Evolutionary conservation across 306 rosid species (phyloP).

Genomic region (Arachis stenosperma): DNA sequence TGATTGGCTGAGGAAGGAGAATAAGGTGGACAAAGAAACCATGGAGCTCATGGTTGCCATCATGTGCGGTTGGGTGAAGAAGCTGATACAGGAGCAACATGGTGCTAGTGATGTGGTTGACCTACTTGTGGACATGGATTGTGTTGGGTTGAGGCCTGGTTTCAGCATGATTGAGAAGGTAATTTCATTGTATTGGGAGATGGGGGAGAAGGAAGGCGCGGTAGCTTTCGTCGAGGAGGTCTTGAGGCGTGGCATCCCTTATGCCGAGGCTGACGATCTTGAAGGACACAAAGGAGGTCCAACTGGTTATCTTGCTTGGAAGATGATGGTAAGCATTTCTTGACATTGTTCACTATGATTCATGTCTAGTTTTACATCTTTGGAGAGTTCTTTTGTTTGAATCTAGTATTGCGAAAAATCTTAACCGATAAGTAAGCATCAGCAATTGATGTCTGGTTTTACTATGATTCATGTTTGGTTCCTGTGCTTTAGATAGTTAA

Average conservation of each 20-base stretch:
- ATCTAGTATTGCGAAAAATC: background rate
- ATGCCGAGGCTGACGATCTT: conserved; percentile 49
- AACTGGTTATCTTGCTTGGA: conserved; percentile 98
- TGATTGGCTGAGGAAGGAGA: conserved; percentile 95
- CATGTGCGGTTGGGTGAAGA: conserved; percentile 94
- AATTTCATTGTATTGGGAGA: conserved; percentile 93
- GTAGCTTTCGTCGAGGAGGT: conserved; percentile 76
- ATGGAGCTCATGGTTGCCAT: conserved; percentile 96
- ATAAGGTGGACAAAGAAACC: conserved; percentile 90
- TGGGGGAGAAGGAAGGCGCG: conserved; percentile 79
- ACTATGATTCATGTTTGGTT: background rate
- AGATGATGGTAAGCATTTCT: conserved; percentile 80
- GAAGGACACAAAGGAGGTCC: conserved; percentile 87
- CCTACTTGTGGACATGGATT: conserved; percentile 93
- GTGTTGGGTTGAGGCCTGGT: conserved; percentile 90
- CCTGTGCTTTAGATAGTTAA: conserved; percentile 1
- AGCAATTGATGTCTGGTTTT: too few relatives aligned
- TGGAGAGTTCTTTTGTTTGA: conserved; percentile 13
- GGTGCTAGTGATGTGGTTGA: conserved; percentile 80
- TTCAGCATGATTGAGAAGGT: conserved; percentile 96
- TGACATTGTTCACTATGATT: background rate
- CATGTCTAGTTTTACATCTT: background rate
- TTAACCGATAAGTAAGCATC: too few relatives aligned
- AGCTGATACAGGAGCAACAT: conserved; percentile 69
- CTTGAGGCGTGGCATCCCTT: conserved; percentile 66